These are phyloP conservation scores for Aspergillus affinis DNA, from an alignment of 495 filamentous ascomycete genomes.

Conservation along the genomic window DNA sequence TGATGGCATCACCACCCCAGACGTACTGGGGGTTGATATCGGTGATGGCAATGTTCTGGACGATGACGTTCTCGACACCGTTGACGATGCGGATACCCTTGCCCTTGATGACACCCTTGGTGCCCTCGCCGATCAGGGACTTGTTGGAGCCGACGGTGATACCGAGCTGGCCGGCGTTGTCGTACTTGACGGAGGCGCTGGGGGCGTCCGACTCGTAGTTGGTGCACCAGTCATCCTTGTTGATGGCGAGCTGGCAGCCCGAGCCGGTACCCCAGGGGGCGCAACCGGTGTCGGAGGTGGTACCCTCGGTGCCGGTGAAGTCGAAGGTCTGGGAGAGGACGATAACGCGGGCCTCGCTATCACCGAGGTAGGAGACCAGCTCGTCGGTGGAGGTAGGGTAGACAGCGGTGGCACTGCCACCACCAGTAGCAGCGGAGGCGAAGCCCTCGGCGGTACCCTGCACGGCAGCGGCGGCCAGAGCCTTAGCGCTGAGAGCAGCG, in stretches of 20 bases:
- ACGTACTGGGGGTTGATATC: slow-evolving; percentile 51
- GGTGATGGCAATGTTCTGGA: slow-evolving; percentile 51
- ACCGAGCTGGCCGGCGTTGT: slow-evolving; percentile 44
- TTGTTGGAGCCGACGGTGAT: slow-evolving; percentile 49
- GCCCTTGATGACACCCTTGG: slow-evolving; percentile 40
- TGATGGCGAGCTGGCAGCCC: slow-evolving; percentile 54
- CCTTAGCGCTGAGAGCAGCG: slow-evolving; percentile 18
- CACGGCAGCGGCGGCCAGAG: slow-evolving; percentile 26
- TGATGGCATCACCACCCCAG: slow-evolving; percentile 51
- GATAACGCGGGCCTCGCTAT: slow-evolving; percentile 37
- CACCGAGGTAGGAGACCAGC: slow-evolving; percentile 46
- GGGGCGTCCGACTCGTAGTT: slow-evolving; percentile 41
- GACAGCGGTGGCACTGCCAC: slow-evolving; percentile 37
- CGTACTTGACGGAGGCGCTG: slow-evolving; percentile 39
- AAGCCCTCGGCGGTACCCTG: slow-evolving; percentile 43
- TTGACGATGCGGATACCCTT: slow-evolving; percentile 46
- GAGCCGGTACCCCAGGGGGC: slow-evolving; percentile 44
- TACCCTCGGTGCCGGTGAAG: slow-evolving; percentile 45
- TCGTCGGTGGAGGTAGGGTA: slow-evolving; percentile 39
- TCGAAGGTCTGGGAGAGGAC: slow-evolving; percentile 43
- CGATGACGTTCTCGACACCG: slow-evolving; percentile 46
- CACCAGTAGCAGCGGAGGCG: slow-evolving; percentile 41
- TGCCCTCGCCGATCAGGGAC: slow-evolving; percentile 41
- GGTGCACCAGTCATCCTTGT: slow-evolving; percentile 48
- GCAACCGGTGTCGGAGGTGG: slow-evolving; percentile 43